Evolutionary conservation across 2,329 filamentous ascomycete genomes (phyloP), one percentile per base, ranked within the genome.

Genomic region (Aspergillus alliaceus): DNA sequence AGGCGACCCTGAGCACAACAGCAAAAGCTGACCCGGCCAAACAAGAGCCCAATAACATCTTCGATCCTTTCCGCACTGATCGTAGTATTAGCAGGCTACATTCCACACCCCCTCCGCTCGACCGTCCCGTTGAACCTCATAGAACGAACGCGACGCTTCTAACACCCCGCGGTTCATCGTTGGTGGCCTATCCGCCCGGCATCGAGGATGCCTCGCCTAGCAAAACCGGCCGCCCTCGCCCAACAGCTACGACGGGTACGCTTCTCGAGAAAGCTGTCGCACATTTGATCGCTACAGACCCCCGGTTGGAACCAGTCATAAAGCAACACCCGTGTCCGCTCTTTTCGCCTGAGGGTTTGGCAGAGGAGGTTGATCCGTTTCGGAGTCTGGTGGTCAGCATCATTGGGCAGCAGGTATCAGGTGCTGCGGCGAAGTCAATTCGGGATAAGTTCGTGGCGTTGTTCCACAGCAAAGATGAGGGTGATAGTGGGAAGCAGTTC

Each of bases 371-470:
- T 59, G 91, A 98, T 74, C 95, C 95, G 0, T 99, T 97, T 69
- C 88, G 89, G 65, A 87, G 86, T 56, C 82, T 99, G 32, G 84
- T 86, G 37, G 93, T 89, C 73, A 90, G 92, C 51, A 97, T 99
- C 70, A 96, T 98, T 66, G 92, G 91, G 53, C 95, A 98, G 76
- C 95, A 99, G 78, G 93, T 99, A 20, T 96, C 92, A 1, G 92
- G 93, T 18, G 91, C 92, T 6, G 95, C 95, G 0, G 95, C 95
- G 12, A 89, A 86, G 57, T 90, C 90, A 6, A 98, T 99, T 77
- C 93, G 93, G 73, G 84, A 84, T 50, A 93, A 91, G 62, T 97
- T 97, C 72, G 77, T 96, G 20, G 81, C 79, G 1, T 77, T 97
- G 6, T 97, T 96, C 73, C 72, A 77, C 34, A 66, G 75, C 6